Base-by-base conservation (phyloP, 495 filamentous ascomycete species). In the Zalerion maritima region DNA sequence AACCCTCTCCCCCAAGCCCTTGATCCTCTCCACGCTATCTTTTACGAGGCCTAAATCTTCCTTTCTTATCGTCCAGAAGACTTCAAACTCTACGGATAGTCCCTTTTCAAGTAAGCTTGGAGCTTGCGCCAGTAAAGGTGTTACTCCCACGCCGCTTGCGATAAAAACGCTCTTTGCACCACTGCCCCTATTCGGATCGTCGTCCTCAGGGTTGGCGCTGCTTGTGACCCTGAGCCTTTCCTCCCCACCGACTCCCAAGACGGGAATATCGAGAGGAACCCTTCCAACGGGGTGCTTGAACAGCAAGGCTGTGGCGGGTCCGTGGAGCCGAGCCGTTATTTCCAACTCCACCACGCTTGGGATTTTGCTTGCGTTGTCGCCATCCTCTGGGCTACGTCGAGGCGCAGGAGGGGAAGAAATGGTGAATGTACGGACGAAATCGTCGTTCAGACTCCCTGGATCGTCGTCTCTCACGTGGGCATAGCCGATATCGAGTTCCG, bases 401-500 rank as follows among this genome's bases (percentile, higher is more conserved):
- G 39, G 26, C 0, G 47, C 51, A 3, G 72, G 68, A 14, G 56
- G 46, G 2, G 65, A 79, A 0, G 73, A 77, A 4, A 86, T 60
- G 3, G 80, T 89, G 42, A 89, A 89, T 0, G 81, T 87, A 20
- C 82, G 60, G 12, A 85, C 55, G 40, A 72, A 86, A 43, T 92
- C 80, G 37, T 89, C 81, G 37, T 89, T 92, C 24, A 89, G 44
- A 38, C 69, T 78, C 38, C 59, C 58, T 9, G 81, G 81, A 34
- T 87, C 81, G 21, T 73, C 68, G 31, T 87, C 75, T 1, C 72
- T 57, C 82, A 89, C 89, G 45, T 89, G 83, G 28, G 58, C 68
- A 45, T 79, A 92, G 3, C 81, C 82, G 25, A 60, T 47, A 34
- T 78, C 66, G 3, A 87, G 52, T 37, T 81, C 69, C 3, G 61